Evolutionary conservation across 768 basidiomycete species (phyloP), one percentile per base, ranked within the genome.

Genomic region (Russula emetica): DNA sequence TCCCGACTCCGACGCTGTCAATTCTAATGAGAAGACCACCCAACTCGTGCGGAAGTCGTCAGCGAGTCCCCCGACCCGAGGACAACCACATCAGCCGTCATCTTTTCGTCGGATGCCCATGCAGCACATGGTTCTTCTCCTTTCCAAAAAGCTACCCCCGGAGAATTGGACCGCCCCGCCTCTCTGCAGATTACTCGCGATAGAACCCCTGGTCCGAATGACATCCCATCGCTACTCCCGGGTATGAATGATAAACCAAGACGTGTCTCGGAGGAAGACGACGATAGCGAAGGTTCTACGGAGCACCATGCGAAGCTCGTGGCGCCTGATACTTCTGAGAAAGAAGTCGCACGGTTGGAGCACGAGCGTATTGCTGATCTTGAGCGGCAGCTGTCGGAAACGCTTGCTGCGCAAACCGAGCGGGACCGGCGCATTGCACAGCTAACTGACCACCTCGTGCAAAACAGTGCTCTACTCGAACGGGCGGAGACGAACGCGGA

Each of bases 301-400:
- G 86, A 86, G 54, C 96, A 94, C 72, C 92, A 94, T 55, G 92
- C 94, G 54, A 82, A 85, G 3, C 56, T 54, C 34, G 56, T 90
- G 38, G 14, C 30, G 38, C 38, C 92, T 56, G 96, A 98, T 72
- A 76, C 82, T 1, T 79, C 82, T 50, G 40, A 86, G 11, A 71
- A 76, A 8, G 94, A 95, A 40, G 70, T 85, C 1, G 76, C 79
- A 40, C 85, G 85, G 32, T 71, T 94, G 6, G 94, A 96, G 67
- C 85, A 86, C 10, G 88, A 93, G 55, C 90, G 30, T 30, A 4
- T 42, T 26, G 71, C 78, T 16, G 40, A 42, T 16, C 40, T 42
- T 18, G 40, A 42, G 40, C 13, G 40, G 30, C 85, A 87, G 66
- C 74, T 94, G 44, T 78, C 86, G 18, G 75, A 78, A 0, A 76